Percentiles rank a stretch among this genome's conserved stretches.
Conservation (phyloP, 257 asterid species). For the Jacaranda mimosifolia region DNA sequence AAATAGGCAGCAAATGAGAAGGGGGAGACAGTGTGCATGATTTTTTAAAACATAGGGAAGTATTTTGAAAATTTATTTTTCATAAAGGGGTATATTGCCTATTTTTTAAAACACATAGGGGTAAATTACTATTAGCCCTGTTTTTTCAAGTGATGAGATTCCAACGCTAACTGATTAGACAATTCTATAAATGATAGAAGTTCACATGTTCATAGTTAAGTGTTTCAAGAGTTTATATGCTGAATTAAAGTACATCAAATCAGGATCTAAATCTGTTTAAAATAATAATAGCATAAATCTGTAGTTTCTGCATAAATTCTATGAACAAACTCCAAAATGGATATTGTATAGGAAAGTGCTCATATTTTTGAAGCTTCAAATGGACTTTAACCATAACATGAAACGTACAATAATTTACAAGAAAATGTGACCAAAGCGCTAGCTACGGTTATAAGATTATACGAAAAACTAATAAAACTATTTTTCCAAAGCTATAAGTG, state of each 20-base stretch:
- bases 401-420: neutral
- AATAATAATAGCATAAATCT: neutral
- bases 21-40: no score
- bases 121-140: no score
- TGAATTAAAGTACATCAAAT: no score
- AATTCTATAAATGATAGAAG: neutral
- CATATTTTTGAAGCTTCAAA: neutral
- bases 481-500: no score
- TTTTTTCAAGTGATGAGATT: neutral
- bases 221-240: neutral
- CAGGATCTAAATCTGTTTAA: neutral
- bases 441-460: no score
- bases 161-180: neutral
- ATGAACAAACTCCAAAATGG: no score
- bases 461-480: no score
- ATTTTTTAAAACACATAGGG: no score
- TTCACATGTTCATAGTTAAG: neutral
- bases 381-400: neutral
- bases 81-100: no score
- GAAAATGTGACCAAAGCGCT: neutral
- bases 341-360: neutral
- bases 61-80: no score
- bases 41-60: no score
- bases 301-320: neutral
- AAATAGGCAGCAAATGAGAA: no score